Base-by-base conservation (phyloP, 2,329 filamentous ascomycete genomes). In the Dactylellina drechsleri region DNA sequence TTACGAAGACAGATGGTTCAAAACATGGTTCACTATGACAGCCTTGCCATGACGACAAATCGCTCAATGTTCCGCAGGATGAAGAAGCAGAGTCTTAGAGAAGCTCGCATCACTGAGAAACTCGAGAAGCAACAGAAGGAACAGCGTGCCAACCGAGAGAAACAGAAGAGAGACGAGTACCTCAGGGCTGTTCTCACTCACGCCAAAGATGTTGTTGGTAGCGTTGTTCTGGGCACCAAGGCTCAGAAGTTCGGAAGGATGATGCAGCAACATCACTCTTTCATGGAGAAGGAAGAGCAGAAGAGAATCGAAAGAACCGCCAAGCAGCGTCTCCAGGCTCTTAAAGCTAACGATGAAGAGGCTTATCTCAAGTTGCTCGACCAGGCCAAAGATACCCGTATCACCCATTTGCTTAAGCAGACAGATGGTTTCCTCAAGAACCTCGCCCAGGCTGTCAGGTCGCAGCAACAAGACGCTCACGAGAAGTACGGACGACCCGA, bases 311-410 rank as follows among this genome's bases (percentile, higher is more conserved):
- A 99, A 84, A 88, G 95, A 77, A 99, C 94, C 8, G 95, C 95
- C 77, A 99, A 99, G 86, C 95, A 99, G 83, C 95, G 95, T 97
- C 89, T 99, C 78, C 94, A 98, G 83, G 95, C 95, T 76, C 87
- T 99, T 82, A 98, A 97, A 84, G 94, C 95, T 80, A 96, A 99
- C 89, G 95, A 99, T 82, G 95, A 99, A 84, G 95, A 98, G 84
- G 96, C 95, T 0, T 99, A 99, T 82, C 88, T 99, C 83, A 97
- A 97, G 83, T 87, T 99, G 81, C 90, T 99, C 80, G 95, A 96
- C 81, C 94, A 99, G 83, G 95, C 95, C 80, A 99, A 99, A 85
- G 95, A 99, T 85, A 98, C 94, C 45, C 94, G 95, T 89, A 99
- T 99, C 78, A 97, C 95, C 7, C 95, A 99, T 82, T 85, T 99